Evolutionary conservation across 2,329 filamentous ascomycete species (phyloP).

Genomic region (Balansia obtecta): DNA sequence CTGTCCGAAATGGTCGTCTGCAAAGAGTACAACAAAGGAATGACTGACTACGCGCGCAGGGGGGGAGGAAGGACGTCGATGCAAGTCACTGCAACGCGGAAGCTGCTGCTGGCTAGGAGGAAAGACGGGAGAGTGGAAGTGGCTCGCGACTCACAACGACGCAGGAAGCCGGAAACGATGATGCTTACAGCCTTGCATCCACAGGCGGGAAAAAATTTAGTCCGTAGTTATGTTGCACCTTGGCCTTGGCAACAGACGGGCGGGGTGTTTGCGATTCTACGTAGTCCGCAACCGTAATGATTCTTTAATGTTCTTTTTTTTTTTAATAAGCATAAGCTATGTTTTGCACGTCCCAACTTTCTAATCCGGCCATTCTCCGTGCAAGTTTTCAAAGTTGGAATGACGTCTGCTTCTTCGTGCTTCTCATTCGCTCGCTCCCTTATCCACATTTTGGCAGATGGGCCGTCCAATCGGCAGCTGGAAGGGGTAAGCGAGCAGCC

Average conservation of each 20-base stretch:
- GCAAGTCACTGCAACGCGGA: neutral
- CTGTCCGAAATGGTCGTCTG: neutral
- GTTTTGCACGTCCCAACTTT: too few relatives aligned
- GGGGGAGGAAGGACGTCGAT: neutral
- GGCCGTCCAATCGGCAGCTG: neutral
- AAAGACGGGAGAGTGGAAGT: neutral
- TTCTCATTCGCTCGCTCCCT: too few relatives aligned
- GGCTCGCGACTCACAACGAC: neutral
- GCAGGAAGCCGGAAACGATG: neutral
- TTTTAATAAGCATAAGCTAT: too few relatives aligned
- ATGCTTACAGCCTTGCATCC: neutral
- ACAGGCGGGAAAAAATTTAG: neutral
- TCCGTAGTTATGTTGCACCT: too few relatives aligned
- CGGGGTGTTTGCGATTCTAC: neutral
- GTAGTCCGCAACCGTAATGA: too few relatives aligned
- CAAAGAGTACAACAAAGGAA: neutral
- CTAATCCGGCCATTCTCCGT: neutral
- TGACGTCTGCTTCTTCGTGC: neutral
- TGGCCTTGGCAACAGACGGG: neutral
- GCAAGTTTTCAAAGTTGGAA: neutral
- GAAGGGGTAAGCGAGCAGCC: neutral
- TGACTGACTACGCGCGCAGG: conserved; percentile 1
- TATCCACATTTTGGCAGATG: neutral
- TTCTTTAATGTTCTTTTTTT: neutral
- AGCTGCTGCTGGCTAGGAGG: neutral